These are phyloP conservation scores for Lasiosphaeriaceae sp. DNA, from an alignment of 495 filamentous ascomycete genomes.

Conservation along the genomic window DNA sequence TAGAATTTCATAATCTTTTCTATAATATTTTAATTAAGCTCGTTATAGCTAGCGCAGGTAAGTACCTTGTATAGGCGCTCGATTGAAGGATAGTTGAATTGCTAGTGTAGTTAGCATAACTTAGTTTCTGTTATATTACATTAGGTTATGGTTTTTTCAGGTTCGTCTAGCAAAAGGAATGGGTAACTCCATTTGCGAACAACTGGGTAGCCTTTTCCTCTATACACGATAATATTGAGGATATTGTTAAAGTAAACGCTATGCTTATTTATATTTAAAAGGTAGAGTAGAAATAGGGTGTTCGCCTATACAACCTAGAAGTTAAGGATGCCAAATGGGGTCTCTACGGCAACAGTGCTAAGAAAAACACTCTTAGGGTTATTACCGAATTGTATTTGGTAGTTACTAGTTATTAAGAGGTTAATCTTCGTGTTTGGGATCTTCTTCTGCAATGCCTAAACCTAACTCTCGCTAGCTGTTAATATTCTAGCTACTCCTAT, in stretches of 20 bases:
- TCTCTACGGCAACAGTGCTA: neutral
- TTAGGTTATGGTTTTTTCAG: neutral
- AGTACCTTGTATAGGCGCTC: neutral
- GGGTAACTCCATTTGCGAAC: neutral
- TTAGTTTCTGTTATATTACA: neutral
- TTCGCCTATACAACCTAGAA: neutral
- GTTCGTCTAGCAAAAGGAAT: no score
- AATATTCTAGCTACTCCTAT: no score
- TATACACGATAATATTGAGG: neutral
- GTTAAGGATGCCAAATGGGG: neutral
- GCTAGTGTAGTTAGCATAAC: neutral
- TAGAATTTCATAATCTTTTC: neutral
- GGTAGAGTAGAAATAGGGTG: no score
- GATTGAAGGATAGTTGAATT: neutral
- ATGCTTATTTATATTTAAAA: no score
- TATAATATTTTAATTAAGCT: no score
- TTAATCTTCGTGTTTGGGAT: no score
- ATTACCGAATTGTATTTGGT: no score
- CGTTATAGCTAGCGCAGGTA: neutral
- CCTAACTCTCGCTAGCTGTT: no score
- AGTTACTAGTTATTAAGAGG: no score
- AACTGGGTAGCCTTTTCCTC: neutral
- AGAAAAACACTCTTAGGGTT: neutral
- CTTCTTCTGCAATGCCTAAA: no score
- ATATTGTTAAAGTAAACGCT: no score